Conservation (phyloP, 2,329 filamentous ascomycete species). For the Alternaria sp. region DNA sequence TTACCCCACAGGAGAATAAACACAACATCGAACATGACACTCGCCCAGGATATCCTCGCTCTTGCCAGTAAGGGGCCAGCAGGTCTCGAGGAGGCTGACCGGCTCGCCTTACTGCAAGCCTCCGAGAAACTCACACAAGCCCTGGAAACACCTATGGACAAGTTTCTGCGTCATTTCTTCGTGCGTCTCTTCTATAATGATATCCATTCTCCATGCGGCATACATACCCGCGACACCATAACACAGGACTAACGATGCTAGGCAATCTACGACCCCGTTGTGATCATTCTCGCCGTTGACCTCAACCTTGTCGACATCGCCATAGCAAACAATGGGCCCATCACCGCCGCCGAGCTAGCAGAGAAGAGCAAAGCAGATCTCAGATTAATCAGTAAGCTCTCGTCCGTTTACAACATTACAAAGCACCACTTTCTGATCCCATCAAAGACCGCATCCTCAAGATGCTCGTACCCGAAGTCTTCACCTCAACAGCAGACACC, state of each 20-base stretch:
- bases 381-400: not conserved
- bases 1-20: not conserved
- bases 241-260: not conserved
- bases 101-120: constrained; percentile 11
- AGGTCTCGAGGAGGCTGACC: constrained; percentile 12
- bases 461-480: not conserved
- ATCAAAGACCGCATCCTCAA: not conserved
- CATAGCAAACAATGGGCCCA: constrained; percentile 7
- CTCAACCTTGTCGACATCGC: constrained; percentile 22
- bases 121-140: constrained; percentile 8
- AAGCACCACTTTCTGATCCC: not conserved
- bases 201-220: not conserved
- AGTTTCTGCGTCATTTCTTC: constrained; percentile 6
- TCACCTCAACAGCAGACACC: not conserved
- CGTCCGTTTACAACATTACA: accelerated
- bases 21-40: not conserved
- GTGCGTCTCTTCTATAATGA: not conserved
- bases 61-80: constrained; percentile 3
- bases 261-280: not conserved
- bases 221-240: not conserved
- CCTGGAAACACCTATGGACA: constrained; percentile 15
- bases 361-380: constrained; percentile 15
- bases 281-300: constrained; percentile 17
- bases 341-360: constrained; percentile 14
- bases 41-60: constrained; percentile 4